Conservation (phyloP, 2,329 filamentous ascomycete species). For the Apiospora malaysiana region DNA sequence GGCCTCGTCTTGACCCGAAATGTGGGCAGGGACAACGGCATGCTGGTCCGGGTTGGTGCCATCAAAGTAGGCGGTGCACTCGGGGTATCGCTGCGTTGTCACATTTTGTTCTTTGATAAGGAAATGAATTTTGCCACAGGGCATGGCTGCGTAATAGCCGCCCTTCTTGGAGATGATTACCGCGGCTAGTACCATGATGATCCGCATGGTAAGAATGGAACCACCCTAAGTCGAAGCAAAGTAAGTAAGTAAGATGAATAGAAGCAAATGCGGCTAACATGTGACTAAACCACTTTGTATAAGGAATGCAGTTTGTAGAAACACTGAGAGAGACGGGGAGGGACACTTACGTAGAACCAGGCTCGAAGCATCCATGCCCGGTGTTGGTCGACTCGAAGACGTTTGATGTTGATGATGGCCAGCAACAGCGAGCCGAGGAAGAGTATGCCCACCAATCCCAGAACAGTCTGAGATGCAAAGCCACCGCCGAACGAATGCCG, state of each 20-base stretch:
- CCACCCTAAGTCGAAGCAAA: constrained; percentile 42
- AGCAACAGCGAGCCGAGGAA: constrained; percentile 51
- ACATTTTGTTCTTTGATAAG: constrained; percentile 38
- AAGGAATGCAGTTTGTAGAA: no score
- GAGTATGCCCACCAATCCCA: constrained; percentile 51
- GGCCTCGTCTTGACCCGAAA: constrained; percentile 33
- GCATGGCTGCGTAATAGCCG: constrained; percentile 27
- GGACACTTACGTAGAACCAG: constrained; percentile 51
- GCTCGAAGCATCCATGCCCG: constrained; percentile 68
- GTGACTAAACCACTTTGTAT: no score
- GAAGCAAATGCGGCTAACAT: no score
- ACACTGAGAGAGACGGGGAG: background rate
- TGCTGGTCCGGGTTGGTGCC: constrained; percentile 35
- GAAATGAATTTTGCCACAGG: constrained; percentile 56
- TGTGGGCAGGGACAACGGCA: constrained; percentile 40
- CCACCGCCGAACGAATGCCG: constrained; percentile 60
- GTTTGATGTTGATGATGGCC: constrained; percentile 62
- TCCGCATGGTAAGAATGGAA: constrained; percentile 56
- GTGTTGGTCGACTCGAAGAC: constrained; percentile 67
- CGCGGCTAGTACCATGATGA: constrained; percentile 49
- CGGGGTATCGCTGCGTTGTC: constrained; percentile 47
- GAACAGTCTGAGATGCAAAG: constrained; percentile 52
- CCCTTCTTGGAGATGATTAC: background rate
- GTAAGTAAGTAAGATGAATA: background rate
- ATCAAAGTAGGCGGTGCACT: constrained; percentile 47